A percentile compares a stretch with the other conserved stretches of the same genome.
These are phyloP conservation scores for Geotrichum klebahnii DNA, from an alignment of 1,139 yeast genomes.

Conservation along the genomic window DNA sequence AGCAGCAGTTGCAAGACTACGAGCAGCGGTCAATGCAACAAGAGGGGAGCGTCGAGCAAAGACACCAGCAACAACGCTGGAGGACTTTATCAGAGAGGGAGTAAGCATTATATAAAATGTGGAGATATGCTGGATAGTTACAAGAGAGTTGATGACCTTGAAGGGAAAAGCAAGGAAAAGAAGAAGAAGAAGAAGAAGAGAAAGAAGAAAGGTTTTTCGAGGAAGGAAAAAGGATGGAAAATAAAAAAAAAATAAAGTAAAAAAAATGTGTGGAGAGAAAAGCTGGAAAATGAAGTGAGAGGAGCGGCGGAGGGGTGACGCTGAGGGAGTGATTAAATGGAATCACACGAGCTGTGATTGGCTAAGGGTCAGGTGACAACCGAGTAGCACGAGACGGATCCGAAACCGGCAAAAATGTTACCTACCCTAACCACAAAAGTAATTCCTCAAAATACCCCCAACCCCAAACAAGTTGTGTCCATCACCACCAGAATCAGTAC, in stretches of 20 bases:
- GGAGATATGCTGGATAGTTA: background rate
- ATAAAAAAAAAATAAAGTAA: background rate
- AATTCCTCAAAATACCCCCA: too few relatives aligned
- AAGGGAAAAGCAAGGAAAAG: background rate
- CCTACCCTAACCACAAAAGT: background rate
- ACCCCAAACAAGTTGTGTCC: background rate
- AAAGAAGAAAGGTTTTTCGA: too few relatives aligned
- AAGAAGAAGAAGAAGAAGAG: constrained; percentile 5
- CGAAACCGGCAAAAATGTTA: too few relatives aligned
- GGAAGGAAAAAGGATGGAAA: background rate
- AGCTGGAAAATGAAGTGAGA: background rate
- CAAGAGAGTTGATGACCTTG: background rate
- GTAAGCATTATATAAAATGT: constrained; percentile 5
- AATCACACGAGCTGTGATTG: constrained; percentile 24
- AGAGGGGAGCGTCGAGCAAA: background rate
- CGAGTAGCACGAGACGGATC: background rate
- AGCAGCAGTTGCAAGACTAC: constrained; percentile 28
- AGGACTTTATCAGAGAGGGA: constrained; percentile 4
- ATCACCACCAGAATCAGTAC: background rate
- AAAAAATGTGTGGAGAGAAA: background rate
- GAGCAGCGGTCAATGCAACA: constrained; percentile 11
- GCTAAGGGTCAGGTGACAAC: constrained; percentile 13
- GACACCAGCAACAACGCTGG: constrained; percentile 6
- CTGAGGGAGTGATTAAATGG: constrained; percentile 1
- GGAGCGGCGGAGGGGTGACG: background rate